Evolutionary conservation across 345 rosid species (phyloP).

Genomic region (Rhodamnia rubescens): DNA sequence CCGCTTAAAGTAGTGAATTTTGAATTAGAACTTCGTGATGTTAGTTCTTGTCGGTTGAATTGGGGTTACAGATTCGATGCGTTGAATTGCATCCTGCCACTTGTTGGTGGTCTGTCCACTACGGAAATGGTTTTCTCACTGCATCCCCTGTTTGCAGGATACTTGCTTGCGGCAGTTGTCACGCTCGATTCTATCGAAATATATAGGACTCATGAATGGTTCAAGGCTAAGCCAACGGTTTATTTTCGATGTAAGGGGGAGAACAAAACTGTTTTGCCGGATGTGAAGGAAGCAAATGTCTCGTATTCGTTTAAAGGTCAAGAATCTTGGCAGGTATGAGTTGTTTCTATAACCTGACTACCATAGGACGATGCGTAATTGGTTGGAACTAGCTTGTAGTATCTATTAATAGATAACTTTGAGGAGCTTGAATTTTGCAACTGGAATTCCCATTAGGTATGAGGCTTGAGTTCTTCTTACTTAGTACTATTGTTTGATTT

Average conservation of each 20-base stretch:
- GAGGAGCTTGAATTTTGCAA: neutral
- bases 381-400: neutral
- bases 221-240: constrained; percentile 32
- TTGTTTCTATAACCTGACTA: neutral
- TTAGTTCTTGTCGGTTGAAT: neutral
- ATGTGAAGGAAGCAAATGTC: constrained; percentile 26
- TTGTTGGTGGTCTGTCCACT: neutral
- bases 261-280: constrained; percentile 44
- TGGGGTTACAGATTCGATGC: neutral
- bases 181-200: constrained; percentile 43
- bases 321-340: constrained; percentile 74
- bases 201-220: constrained; percentile 43
- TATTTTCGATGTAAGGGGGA: constrained; percentile 61
- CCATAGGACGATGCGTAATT: neutral
- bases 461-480: neutral
- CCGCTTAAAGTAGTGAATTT: neutral
- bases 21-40: neutral
- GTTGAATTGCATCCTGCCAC: neutral
- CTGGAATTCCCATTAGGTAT: neutral
- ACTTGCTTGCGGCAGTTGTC: constrained; percentile 30
- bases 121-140: neutral
- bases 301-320: constrained; percentile 47
- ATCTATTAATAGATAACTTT: neutral
- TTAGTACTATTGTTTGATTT: neutral
- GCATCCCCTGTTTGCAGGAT: constrained; percentile 16